Base-by-base conservation (phyloP, 345 rosid genomes). In the Aquilaria malaccensis region DNA sequence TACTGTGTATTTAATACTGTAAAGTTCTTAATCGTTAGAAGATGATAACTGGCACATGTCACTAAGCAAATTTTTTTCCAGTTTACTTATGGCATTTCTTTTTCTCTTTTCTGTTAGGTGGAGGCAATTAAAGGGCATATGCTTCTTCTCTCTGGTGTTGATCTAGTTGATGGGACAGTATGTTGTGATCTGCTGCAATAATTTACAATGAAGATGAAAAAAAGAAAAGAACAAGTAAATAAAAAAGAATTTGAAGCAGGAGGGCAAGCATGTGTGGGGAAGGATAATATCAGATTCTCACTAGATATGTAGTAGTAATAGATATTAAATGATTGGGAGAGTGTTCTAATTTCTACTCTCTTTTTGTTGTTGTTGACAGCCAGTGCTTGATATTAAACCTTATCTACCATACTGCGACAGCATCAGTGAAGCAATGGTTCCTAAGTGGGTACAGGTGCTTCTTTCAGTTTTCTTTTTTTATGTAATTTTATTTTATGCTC, bases 131-230 rank as follows among this genome's bases (percentile, higher is more conserved):
- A 71, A 67, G 91, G 85, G 60, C 74, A 85, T 70, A 74, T 68
- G 68, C 74, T 93, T 76, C 71, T 87, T 64, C 94, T 89, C 58
- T 85, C 97, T 72, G 98, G 97, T 54, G 88, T 87, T 0, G 97
- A 93, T 79, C 86, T 93, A 59, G 98, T 93, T 55, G 97, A 93
- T 71, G 96, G 98, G 61, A 93, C 98, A 4, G 96, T 93, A 79
- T 81, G 77, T 74, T 75, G 29, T 50, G n/a, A 7, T 59, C 56
- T 37, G 54, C 55, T 52, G 43, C 43, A 37, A 37, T 37, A 9
- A 37, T 37, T 9, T 37, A 37, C 43, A 37, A 9, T 37, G 7
- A 9, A 5, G 43, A 37, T 37, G 43, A 37, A 37, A 37, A 37
- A 37, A 37, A 37, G 43, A 37, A 37, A 37, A 9, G 43, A 37